These are phyloP conservation scores for Helianthus annuus DNA, from an alignment of 129 eudicot genomes.

Conservation along the genomic window HanXRQr2.0-SUNRISE NC_035435.2:134273092-134273591, in stretches of 20 bases:
- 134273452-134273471: constrained; percentile 43
- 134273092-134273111: too few relatives aligned
- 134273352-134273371: constrained; percentile 40
- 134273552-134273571: constrained; percentile 32
- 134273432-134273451: constrained; percentile 32
- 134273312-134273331: constrained; percentile 13
- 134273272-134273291: background rate
- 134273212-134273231: too few relatives aligned
- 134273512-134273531: constrained; percentile 39
- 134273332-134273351: constrained; percentile 40
- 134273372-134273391: constrained; percentile 35
- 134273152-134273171: too few relatives aligned
- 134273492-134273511: constrained; percentile 42
- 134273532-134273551: constrained; percentile 38
- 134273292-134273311: background rate
- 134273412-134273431: constrained; percentile 37
- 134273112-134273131: too few relatives aligned
- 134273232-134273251: too few relatives aligned
- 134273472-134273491: constrained; percentile 34
- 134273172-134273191: too few relatives aligned
- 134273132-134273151: too few relatives aligned
- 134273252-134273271: background rate
- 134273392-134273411: constrained; percentile 41
- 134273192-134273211: too few relatives aligned
- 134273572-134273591: constrained; percentile 32